Evolutionary conservation across 2,329 filamentous ascomycete species (phyloP).

Genomic region (Stemphylium lycopersici): DNA sequence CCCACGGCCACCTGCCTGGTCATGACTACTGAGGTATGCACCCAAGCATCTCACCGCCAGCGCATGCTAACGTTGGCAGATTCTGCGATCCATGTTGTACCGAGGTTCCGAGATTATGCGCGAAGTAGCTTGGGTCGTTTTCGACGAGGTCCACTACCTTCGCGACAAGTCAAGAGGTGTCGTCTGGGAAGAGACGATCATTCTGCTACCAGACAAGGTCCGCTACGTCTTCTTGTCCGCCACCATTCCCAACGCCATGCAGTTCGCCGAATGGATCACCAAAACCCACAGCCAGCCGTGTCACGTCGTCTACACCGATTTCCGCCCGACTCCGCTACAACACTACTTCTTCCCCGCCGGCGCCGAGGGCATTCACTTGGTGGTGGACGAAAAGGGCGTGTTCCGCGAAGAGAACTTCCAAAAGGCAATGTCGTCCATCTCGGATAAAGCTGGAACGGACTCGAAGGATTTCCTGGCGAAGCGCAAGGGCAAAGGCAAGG

Average conservation of each 20-base stretch:
- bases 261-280: constrained; percentile 98
- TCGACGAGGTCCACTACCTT: constrained; percentile 99
- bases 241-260: constrained; percentile 98
- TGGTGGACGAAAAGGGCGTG: constrained; percentile 95
- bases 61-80: constrained; percentile 55
- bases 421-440: constrained; percentile 88
- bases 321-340: constrained; percentile 92
- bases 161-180: constrained; percentile 92
- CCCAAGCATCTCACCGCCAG: neutral
- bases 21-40: constrained; percentile 85
- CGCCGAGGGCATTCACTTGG: constrained; percentile 87
- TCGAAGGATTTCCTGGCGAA: constrained; percentile 79
- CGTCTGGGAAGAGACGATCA: constrained; percentile 99
- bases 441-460: constrained; percentile 85
- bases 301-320: constrained; percentile 99
- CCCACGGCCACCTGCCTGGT: constrained; percentile 96
- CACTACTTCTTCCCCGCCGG: constrained; percentile 97
- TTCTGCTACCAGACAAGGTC: constrained; percentile 96
- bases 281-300: constrained; percentile 98
- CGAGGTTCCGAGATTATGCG: constrained; percentile 99
- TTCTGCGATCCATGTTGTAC: constrained; percentile 98
- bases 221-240: constrained; percentile 98
- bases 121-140: constrained; percentile 97
- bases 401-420: constrained; percentile 99
- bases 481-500: constrained; percentile 84